Evolutionary conservation across 805 yeast species (phyloP).

Genomic region (Cyberlindnera maritima): DNA sequence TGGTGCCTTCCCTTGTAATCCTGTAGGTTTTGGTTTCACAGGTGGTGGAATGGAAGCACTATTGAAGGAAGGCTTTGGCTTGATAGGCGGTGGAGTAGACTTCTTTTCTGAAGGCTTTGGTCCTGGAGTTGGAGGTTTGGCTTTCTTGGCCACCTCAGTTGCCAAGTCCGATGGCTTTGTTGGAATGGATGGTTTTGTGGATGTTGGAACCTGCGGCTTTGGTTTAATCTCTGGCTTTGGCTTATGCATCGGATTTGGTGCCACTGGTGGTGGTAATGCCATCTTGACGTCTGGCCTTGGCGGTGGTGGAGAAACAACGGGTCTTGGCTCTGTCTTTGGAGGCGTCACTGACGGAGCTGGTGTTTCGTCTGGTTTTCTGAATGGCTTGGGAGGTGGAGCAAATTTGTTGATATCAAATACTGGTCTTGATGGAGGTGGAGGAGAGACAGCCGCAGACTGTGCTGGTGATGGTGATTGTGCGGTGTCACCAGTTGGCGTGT

Average conservation of each 20-base stretch:
- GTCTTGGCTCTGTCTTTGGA: background rate
- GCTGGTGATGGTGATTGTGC: conserved; percentile 1
- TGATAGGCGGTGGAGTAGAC: conserved; percentile 28
- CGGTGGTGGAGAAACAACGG: too few relatives aligned
- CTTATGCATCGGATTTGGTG: too few relatives aligned
- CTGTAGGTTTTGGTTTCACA: conserved; percentile 13
- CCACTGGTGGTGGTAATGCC: conserved; percentile 1
- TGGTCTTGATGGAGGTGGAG: conserved; percentile 2
- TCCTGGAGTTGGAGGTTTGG: conserved; percentile 6
- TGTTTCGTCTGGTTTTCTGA: conserved; percentile 8
- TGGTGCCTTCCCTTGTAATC: background rate
- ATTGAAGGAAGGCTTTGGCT: conserved; percentile 22
- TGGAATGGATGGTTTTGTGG: background rate
- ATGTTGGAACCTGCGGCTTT: background rate
- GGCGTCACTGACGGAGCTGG: background rate
- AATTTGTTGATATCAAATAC: conserved; percentile 10
- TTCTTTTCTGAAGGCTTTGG: conserved; percentile 6
- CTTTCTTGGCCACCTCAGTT: background rate
- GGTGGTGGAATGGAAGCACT: conserved; percentile 10
- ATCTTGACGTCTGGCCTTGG: background rate
- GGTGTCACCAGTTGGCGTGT: background rate
- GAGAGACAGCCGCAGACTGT: background rate
- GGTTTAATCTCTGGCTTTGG: conserved; percentile 3
- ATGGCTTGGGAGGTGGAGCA: conserved; percentile 27
- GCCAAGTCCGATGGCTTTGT: background rate